Evolutionary conservation across 768 basidiomycete genomes (phyloP), one percentile per base, ranked within the genome.

Genomic region (Suillus sp.): DNA sequence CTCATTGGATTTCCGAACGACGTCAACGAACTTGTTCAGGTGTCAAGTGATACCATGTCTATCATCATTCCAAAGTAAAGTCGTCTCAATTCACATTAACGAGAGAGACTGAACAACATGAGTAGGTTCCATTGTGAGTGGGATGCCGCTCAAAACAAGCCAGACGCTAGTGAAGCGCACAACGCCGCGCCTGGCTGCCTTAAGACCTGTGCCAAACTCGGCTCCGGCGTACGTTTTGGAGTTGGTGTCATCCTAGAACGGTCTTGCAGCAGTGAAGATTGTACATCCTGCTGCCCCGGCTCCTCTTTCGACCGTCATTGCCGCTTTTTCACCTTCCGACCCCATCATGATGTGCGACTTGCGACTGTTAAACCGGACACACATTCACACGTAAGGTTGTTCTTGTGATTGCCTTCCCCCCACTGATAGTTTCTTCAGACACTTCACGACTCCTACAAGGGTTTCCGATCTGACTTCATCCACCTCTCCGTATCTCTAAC

Each of bases 381-480:
- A 0, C 67, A 67, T 11, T 64, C 74, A 34, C 86, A 87, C 75
- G 90, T 86, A 43, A 59, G 76, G 69, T 35, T n/a, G n/a, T 40
- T 60, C 40, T 10, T 47, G 20, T 32, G 50, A 20, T 20, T 30
- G 9, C 20, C 18, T 45, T 55, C 35, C 14, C 27, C 32, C 6
- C 9, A 22, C 18, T 32, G 32, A 35, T 35, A 16, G 38, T 63
- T 60, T 69, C 42, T 56, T 2, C 66, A 84, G 83, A 80, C 78
- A 55, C 63, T 68, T 25, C 76, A 81, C 32, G 96, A 98, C 75
- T 94, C 94, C 0, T 96, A 86, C 75, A 84, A 85, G 63, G 91
- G 86, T 9, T 97, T 98, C 75, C 89, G 96, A 40, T 96, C 95
- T 6, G 91, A 98, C 75, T 96, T 93, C 72, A 89, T 98, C 54